These are phyloP conservation scores for Gastrodia elata DNA, from an alignment of 106 monocot species.

Conservation along the genomic window DNA sequence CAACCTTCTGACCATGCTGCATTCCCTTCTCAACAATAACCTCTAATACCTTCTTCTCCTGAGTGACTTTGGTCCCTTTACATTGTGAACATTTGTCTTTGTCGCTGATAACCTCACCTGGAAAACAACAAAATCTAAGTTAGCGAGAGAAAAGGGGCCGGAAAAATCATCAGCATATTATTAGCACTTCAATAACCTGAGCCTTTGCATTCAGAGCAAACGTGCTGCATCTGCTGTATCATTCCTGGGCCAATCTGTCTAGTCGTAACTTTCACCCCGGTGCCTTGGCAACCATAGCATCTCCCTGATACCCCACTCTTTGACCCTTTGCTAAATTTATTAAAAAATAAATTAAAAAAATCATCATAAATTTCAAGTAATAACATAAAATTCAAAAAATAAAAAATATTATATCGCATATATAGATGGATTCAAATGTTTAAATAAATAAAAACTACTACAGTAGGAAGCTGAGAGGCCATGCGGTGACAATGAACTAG, in stretches of 20 bases:
- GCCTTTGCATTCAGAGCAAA: slow-evolving; percentile 71
- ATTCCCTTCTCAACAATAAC: slow-evolving; percentile 90
- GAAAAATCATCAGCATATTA: not conserved
- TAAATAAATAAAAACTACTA: slow-evolving; percentile 1
- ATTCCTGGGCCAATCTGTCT: slow-evolving; percentile 74
- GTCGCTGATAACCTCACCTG: slow-evolving; percentile 68
- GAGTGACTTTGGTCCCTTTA: slow-evolving; percentile 64
- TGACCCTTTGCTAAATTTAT: slow-evolving; percentile 45
- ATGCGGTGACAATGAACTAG: no score
- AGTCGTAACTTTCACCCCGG: slow-evolving; percentile 34
- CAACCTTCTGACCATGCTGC: slow-evolving; percentile 80
- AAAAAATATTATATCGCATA: not conserved
- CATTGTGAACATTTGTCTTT: slow-evolving; percentile 74
- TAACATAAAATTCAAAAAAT: not conserved
- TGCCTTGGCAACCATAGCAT: slow-evolving; percentile 45
- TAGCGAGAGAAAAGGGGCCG: not conserved
- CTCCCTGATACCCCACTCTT: slow-evolving; percentile 52
- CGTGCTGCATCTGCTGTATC: slow-evolving; percentile 79
- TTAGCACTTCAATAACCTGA: not conserved
- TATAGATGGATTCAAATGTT: not conserved
- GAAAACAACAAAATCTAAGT: not conserved
- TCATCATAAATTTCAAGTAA: no score
- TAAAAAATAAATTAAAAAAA: no score
- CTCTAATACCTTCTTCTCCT: slow-evolving; percentile 75
- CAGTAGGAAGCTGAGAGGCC: no score